These are phyloP conservation scores for Clonostachys byssicola DNA, from an alignment of 2,329 filamentous ascomycete species.

Conservation along the genomic window DNA sequence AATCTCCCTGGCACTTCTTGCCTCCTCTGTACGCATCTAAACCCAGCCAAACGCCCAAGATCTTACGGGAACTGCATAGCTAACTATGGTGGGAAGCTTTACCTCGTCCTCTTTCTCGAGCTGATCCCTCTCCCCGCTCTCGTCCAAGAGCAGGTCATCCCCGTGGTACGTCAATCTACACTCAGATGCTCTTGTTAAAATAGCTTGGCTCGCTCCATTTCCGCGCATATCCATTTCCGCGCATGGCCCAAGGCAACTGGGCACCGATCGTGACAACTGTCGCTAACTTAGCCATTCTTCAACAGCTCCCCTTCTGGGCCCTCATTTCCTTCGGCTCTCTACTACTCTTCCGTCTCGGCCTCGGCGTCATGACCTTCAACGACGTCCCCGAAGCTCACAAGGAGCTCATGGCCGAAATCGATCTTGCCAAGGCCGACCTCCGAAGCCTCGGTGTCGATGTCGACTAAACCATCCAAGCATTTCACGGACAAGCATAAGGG, in stretches of 20 bases:
- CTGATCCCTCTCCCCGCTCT: constrained; percentile 75
- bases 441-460: constrained; percentile 72
- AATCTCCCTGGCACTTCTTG: constrained; percentile 79
- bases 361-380: constrained; percentile 93
- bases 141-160: constrained; percentile 81
- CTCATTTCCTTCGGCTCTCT: constrained; percentile 89
- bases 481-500: too few relatives aligned
- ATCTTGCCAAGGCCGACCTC: constrained; percentile 70
- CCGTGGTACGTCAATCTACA: constrained; percentile 62
- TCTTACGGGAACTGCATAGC: neutral
- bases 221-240: too few relatives aligned
- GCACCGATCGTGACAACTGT: neutral
- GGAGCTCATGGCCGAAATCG: constrained; percentile 83
- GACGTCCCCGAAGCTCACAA: constrained; percentile 88
- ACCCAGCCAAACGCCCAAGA: neutral
- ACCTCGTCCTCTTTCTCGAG: constrained; percentile 80
- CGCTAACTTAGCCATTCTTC: neutral
- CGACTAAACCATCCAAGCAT: constrained; percentile 45
- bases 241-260: neutral
- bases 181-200: neutral
- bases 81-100: constrained; percentile 63
- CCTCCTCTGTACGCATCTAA: constrained; percentile 69
- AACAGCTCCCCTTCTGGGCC: constrained; percentile 86
- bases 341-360: constrained; percentile 86
- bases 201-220: too few relatives aligned